These are phyloP conservation scores for Phaeosphaeriaceae sp. DNA, from an alignment of 2,329 filamentous ascomycete genomes.

Conservation along the genomic window DNA sequence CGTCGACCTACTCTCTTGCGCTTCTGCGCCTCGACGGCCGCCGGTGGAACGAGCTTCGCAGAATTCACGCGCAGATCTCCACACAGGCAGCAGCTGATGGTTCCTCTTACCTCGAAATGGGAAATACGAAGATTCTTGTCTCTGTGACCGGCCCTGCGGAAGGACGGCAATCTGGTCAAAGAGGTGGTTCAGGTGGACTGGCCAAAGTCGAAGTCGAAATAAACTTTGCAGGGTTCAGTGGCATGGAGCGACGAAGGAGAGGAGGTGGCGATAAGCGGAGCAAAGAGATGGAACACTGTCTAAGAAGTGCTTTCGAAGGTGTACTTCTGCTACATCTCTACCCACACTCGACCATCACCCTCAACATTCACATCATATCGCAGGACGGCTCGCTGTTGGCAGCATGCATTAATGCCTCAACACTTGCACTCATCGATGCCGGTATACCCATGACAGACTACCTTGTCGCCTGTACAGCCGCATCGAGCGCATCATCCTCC, in stretches of 20 bases:
- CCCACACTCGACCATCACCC: slow-evolving; percentile 82
- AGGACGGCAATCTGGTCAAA: slow-evolving; percentile 59
- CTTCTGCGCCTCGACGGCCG: slow-evolving; percentile 75
- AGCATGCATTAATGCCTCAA: slow-evolving; percentile 88
- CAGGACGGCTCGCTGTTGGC: slow-evolving; percentile 91
- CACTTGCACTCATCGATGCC: slow-evolving; percentile 90
- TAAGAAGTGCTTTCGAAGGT: slow-evolving; percentile 77
- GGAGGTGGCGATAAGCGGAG: slow-evolving; percentile 68
- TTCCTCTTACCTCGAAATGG: slow-evolving; percentile 93
- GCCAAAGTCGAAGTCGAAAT: slow-evolving; percentile 83
- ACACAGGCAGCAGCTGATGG: slow-evolving; percentile 94
- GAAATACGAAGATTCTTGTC: slow-evolving; percentile 96
- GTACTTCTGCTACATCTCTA: slow-evolving; percentile 88
- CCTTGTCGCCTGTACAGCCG: slow-evolving; percentile 85
- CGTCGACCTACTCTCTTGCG: slow-evolving; percentile 87
- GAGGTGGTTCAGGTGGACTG: slow-evolving; percentile 57
- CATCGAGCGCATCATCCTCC: slow-evolving; percentile 70
- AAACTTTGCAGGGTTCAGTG: slow-evolving; percentile 85
- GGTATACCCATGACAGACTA: slow-evolving; percentile 96
- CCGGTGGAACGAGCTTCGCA: slow-evolving; percentile 95
- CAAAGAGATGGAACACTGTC: slow-evolving; percentile 80
- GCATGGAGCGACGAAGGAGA: slow-evolving; percentile 78
- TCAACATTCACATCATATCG: slow-evolving; percentile 86
- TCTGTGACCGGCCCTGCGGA: slow-evolving; percentile 88
- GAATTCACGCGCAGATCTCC: slow-evolving; percentile 85